Evolutionary conservation across 768 basidiomycete species (phyloP), one percentile per base, ranked within the genome.

Genomic region (Calocybe indica): DNA sequence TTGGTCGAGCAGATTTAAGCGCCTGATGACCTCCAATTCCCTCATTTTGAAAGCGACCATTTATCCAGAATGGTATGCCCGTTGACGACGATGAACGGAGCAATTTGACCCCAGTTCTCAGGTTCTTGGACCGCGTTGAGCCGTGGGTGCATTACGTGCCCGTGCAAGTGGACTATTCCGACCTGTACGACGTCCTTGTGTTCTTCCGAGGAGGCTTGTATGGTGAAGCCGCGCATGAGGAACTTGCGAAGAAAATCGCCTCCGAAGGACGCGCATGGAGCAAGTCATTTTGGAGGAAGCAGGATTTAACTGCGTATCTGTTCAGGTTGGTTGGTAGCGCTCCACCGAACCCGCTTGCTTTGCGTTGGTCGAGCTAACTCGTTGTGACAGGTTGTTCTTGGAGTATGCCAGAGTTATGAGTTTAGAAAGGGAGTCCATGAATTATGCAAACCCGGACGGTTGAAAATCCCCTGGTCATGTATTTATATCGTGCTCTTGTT

Each of bases 81-180:
- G 4, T 41, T 43, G 4, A 22, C 13, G 14, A 22, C 7, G 44
- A 35, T 11, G 36, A 22, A 22, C 22, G 22, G 22, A 2, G 22
- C 22, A 22, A 2, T 22, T 22, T 22, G 22, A 22, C 2, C 22
- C 22, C 22, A 22, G 41, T 33, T 52, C 7, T 10, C 52, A 80
- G 79, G 80, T 83, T 66, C 50, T 67, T 63, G 10, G 77, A 81
- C 47, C 74, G 80, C 8, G 67, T 82, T 39, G 72, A 68, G 30
- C 82, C 85, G 0, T 87, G 85, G 84, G 69, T 86, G 7, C 86
- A 88, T 60, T 89, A 88, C 57, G 72, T 88, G 1, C 86, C 86
- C 2, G 68, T 88, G 3, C 76, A 81, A 52, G 50, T 83, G 0
- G 82, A 85, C 52, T 73, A 83, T 8, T 72, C 75, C 0, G 85